These are phyloP conservation scores for Pueraria montana DNA, from an alignment of 306 rosid genomes.

Conservation along the genomic window DNA sequence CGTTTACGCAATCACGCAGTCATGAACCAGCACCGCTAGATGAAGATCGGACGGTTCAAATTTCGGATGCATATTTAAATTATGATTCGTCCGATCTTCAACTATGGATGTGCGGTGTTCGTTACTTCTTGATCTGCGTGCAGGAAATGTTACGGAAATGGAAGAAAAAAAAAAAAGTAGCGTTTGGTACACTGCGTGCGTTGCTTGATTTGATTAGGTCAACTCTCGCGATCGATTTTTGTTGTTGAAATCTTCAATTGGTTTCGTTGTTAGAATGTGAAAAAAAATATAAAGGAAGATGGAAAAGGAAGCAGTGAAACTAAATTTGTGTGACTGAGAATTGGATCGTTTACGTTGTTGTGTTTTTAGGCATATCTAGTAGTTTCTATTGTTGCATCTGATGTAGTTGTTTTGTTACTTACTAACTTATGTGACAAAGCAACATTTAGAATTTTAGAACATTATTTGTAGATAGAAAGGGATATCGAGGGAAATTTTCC, in stretches of 20 bases:
- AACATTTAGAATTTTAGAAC: not conserved
- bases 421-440: not conserved
- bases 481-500: not conserved
- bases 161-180: not conserved
- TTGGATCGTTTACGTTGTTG: constrained; percentile 1
- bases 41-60: not conserved
- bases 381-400: constrained; percentile 30
- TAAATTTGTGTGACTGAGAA: constrained; percentile 9
- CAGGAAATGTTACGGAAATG: not conserved
- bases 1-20: not conserved
- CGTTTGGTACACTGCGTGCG: not conserved
- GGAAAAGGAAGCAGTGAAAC: not conserved
- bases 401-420: constrained; percentile 13
- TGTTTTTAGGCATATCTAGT: not conserved
- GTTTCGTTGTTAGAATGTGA: not conserved
- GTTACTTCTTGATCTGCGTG: constrained; percentile 48
- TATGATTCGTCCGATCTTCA: not conserved
- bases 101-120: not conserved
- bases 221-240: not conserved
- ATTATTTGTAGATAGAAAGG: not conserved
- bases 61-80: not conserved
- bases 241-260: not conserved
- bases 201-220: constrained; percentile 43
- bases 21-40: not conserved
- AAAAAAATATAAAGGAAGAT: not conserved